Percentiles rank a stretch among this genome's conserved stretches.
These are phyloP conservation scores for Solanum chilense DNA, from an alignment of 257 asterid genomes.

Conservation along the genomic window DNA sequence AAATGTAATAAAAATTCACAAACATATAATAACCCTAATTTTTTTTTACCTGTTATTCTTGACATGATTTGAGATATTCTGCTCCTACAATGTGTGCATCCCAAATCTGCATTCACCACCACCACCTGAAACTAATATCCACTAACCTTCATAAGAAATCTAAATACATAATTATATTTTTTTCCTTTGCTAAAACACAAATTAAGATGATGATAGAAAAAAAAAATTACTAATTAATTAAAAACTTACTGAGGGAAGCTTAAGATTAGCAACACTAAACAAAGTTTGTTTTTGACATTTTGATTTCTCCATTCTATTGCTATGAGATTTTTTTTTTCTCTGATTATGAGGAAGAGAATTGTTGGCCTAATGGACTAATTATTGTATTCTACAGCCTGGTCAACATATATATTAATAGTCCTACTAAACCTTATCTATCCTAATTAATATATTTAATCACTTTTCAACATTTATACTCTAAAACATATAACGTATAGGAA, in stretches of 20 bases:
- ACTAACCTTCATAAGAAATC: neutral
- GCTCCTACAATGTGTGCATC: constrained; percentile 14
- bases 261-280: constrained; percentile 11
- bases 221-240: neutral
- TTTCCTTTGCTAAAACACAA: neutral
- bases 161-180: neutral
- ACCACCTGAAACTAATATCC: constrained; percentile 20
- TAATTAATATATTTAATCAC: neutral
- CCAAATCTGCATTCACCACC: constrained; percentile 14
- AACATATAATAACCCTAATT: neutral
- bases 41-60: constrained; percentile 4
- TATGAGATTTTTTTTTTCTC: neutral
- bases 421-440: neutral
- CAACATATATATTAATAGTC: neutral
- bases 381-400: neutral
- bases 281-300: neutral
- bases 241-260: constrained; percentile 11
- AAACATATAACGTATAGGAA: neutral
- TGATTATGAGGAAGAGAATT: neutral
- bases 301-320: constrained; percentile 1
- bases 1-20: neutral
- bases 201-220: neutral
- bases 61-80: constrained; percentile 6
- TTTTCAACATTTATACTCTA: neutral
- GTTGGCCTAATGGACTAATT: neutral